Evolutionary conservation across 164 flowering plant species (phyloP), one percentile per base, ranked within the genome.

Genomic region (Aristolochia fimbriata): DNA sequence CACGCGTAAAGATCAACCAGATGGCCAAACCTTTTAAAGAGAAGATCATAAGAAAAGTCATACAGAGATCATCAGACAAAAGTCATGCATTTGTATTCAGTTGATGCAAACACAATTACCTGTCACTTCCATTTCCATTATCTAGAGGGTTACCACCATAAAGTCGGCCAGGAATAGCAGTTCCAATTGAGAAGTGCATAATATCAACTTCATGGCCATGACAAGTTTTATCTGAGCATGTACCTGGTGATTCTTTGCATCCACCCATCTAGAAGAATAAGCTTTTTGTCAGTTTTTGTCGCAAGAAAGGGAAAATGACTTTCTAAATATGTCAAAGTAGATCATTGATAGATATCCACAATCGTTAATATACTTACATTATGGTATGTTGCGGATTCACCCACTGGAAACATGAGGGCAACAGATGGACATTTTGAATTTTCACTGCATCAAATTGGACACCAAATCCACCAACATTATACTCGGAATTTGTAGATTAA

Each of bases 331-430:
- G 27, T 9, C 12, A 22, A 1, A 23, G 19, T 22, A 2, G n/a
- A 16, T 46, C 31, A 22, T 14, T 23, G n/a, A 51, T 15, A 27
- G 50, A 62, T 17, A 43, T 20, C 19, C 25, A 31, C 12, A 25
- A 21, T 7, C 12, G 22, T 60, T 10, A 24, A 52, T 49, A 27
- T 52, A 59, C 89, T 87, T 76, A 93, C 99, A 61, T 69, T 76
- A 58, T 88, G 96, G 63, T 93, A 93, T 25, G 99, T 50, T 43
- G 97, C 97, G 55, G 72, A 72, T 15, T 83, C 89, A 56, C 99
- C 97, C 61, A 90, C 74, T 75, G 78, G 96, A 78, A 93, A 90
- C 99, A 93, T 93, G 58, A 93, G 85, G 58, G 99, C 86, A 65
- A 90, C 96, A 55, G 99, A 93, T 45, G 99, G 95, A 62, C 99